These are phyloP conservation scores for Verticillium albo-atrum DNA, from an alignment of 2,329 filamentous ascomycete species.

Conservation along the genomic window DNA sequence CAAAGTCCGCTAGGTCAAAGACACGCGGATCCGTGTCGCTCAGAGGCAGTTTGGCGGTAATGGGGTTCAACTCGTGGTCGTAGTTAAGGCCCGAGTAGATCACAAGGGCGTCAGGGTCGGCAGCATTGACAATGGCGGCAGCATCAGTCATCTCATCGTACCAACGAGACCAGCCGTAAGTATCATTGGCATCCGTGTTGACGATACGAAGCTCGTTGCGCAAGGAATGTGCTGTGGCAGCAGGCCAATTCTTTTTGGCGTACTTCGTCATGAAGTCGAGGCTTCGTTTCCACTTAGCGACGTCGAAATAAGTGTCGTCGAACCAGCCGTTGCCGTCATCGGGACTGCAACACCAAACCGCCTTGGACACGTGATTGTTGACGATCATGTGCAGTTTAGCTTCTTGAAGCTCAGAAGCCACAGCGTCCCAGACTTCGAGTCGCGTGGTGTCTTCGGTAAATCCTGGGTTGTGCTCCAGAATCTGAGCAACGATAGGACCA, in stretches of 20 bases:
- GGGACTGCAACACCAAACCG: conserved; percentile 40
- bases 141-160: conserved; percentile 43
- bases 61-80: conserved; percentile 44
- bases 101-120: conserved; percentile 48
- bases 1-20: conserved; percentile 39
- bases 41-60: conserved; percentile 7
- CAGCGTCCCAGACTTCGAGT: conserved; percentile 48
- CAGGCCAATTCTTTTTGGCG: conserved; percentile 27
- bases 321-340: conserved; percentile 51
- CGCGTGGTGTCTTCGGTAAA: conserved; percentile 52
- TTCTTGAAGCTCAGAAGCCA: conserved; percentile 40
- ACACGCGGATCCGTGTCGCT: conserved; percentile 30
- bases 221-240: conserved; percentile 28
- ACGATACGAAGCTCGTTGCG: conserved; percentile 50
- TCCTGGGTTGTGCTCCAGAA: conserved; percentile 51
- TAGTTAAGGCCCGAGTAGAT: conserved; percentile 50
- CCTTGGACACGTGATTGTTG: conserved; percentile 33
- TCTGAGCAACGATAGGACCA: conserved; percentile 41
- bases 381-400: not conserved
- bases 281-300: conserved; percentile 49
- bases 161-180: conserved; percentile 36
- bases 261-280: conserved; percentile 45
- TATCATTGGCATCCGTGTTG: conserved; percentile 36
- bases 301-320: conserved; percentile 49
- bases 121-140: conserved; percentile 42